Conservation (phyloP, 139 green algal species). For the Picochlorum sp. region DNA sequence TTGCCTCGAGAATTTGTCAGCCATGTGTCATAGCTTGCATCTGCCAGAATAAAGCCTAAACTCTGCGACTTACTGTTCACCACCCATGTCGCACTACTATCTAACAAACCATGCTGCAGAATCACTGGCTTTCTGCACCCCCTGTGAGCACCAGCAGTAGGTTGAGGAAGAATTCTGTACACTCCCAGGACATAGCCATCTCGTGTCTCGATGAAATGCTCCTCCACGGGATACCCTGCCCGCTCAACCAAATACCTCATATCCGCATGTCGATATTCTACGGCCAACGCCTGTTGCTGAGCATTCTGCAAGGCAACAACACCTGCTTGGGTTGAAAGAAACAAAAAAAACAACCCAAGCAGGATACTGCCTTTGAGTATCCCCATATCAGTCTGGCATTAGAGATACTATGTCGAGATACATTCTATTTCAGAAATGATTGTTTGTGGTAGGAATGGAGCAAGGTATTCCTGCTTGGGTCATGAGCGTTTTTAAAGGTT, state of each 20-base stretch:
- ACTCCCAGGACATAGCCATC: conserved; percentile 78
- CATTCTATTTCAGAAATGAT: no score
- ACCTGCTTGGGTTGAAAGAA: no score
- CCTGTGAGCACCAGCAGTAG: neutral
- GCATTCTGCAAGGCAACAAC: neutral
- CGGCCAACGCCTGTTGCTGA: neutral
- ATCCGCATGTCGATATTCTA: neutral
- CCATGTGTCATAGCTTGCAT: conserved; percentile 34
- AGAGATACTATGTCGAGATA: no score
- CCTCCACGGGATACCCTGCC: conserved; percentile 52
- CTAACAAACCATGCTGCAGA: conserved; percentile 71
- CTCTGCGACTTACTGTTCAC: conserved; percentile 49
- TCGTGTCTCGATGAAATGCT: conserved; percentile 55
- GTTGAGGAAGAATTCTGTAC: conserved; percentile 63
- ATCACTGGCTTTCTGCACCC: conserved; percentile 42
- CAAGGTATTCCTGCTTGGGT: no score
- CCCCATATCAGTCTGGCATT: no score
- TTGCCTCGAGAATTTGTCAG: conserved; percentile 43
- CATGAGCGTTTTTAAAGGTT: no score
- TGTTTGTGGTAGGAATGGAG: no score
- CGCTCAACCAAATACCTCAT: conserved; percentile 16
- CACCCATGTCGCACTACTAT: conserved; percentile 56
- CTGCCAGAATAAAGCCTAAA: conserved; percentile 73
- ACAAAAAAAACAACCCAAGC: no score
- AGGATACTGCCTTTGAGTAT: no score